Conservation (phyloP, 1,139 yeast genomes). For the Kodamaea derodonti region DNA sequence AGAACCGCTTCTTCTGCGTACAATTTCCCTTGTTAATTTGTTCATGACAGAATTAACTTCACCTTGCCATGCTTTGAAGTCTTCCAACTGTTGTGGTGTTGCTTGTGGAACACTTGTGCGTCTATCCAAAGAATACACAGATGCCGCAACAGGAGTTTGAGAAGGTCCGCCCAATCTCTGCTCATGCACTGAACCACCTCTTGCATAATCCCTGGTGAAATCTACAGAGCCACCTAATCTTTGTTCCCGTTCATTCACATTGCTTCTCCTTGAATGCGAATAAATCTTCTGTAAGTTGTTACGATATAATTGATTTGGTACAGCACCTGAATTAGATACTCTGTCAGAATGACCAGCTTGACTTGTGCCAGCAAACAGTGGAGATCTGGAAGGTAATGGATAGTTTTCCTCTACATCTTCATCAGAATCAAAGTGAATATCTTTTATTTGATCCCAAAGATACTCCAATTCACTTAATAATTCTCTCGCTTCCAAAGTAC, state of each 20-base stretch:
- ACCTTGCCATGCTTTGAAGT: constrained; percentile 44
- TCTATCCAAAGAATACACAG: constrained; percentile 21
- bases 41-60: constrained; percentile 41
- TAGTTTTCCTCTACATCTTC: constrained; percentile 24
- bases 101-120: constrained; percentile 3
- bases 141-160: constrained; percentile 14
- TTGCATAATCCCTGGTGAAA: constrained; percentile 11
- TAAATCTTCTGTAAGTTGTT: constrained; percentile 42
- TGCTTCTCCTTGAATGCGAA: constrained; percentile 42
- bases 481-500: constrained; percentile 65
- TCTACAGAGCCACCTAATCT: constrained; percentile 12
- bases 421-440: constrained; percentile 36
- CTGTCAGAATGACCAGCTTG: constrained; percentile 35
- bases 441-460: constrained; percentile 73
- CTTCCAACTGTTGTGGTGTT: constrained; percentile 22
- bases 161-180: constrained; percentile 1
- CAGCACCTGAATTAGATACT: constrained; percentile 31
- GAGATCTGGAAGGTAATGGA: constrained; percentile 34
- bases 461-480: constrained; percentile 62
- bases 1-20: constrained; percentile 10
- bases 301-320: constrained; percentile 29
- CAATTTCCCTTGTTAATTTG: constrained; percentile 36
- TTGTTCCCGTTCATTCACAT: constrained; percentile 39
- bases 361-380: constrained; percentile 27
- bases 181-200: constrained; percentile 4